Conservation (phyloP, 1,284 basidiomycete genomes). For the Caloboletus firmus region DNA sequence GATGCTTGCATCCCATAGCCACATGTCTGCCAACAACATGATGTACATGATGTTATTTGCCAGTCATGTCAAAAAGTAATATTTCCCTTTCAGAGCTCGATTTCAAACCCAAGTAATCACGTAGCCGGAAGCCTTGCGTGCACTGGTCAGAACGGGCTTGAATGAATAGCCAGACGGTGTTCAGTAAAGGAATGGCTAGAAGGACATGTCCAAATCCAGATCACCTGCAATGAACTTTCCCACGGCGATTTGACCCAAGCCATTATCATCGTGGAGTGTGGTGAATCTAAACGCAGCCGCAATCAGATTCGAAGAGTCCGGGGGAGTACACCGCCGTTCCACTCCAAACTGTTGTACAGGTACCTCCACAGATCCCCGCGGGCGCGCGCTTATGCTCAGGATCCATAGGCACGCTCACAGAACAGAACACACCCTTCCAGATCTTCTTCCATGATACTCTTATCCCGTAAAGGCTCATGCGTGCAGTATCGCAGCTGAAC, state of each 20-base stretch:
- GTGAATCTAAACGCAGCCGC: slow-evolving; percentile 9
- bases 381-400: background rate
- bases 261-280: background rate
- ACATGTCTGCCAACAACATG: background rate
- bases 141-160: no score
- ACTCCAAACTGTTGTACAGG: background rate
- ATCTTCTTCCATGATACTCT: background rate
- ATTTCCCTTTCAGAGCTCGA: background rate
- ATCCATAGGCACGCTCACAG: background rate
- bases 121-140: background rate
- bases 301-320: background rate
- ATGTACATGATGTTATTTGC: background rate
- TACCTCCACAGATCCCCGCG: slow-evolving; percentile 11
- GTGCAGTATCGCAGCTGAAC: background rate
- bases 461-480: background rate
- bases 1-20: background rate
- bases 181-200: background rate
- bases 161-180: background rate
- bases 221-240: slow-evolving; percentile 2
- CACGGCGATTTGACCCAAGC: slow-evolving; percentile 9
- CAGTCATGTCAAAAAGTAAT: background rate
- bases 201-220: no score
- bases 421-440: slow-evolving; percentile 9
- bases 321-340: no score
- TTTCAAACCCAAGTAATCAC: background rate